These are phyloP conservation scores for Wickerhamomyces rabaulensis DNA, from an alignment of 805 yeast species.

Conservation along the genomic window DNA sequence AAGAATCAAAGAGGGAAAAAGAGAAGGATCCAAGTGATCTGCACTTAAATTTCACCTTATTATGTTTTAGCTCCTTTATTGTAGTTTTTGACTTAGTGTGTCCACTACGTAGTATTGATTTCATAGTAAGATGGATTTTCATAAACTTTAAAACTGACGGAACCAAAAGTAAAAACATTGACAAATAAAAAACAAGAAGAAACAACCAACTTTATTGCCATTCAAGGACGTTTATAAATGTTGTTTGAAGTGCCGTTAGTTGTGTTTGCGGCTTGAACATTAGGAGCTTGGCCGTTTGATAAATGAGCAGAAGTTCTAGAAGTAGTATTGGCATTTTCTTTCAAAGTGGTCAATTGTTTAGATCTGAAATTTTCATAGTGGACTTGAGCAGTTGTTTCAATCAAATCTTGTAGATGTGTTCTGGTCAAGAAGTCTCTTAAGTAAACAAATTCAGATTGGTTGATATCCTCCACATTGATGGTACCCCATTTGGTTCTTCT, in stretches of 20 bases:
- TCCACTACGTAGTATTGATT: too few relatives aligned
- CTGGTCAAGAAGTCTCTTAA: conserved; percentile 91
- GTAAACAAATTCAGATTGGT: conserved; percentile 93
- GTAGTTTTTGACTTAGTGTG: too few relatives aligned
- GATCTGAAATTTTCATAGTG: conserved; percentile 94
- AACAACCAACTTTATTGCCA: not conserved
- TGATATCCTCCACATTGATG: conserved; percentile 87
- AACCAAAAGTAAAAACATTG: not conserved
- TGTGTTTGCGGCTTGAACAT: conserved; percentile 7
- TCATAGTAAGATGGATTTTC: not conserved
- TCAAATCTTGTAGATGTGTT: conserved; percentile 92
- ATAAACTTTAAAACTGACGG: not conserved
- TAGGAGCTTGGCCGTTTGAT: conserved; percentile 16
- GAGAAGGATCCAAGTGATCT: not conserved
- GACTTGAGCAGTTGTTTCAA: conserved; percentile 80
- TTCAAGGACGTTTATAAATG: conserved; percentile 20
- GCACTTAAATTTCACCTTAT: not conserved
- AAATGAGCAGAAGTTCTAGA: conserved; percentile 32
- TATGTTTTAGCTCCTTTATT: not conserved
- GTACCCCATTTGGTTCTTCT: conserved; percentile 93
- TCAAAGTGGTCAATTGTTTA: conserved; percentile 87
- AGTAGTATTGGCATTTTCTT: conserved; percentile 65
- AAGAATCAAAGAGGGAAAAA: not conserved
- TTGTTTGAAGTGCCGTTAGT: conserved; percentile 12
- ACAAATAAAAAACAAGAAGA: not conserved